phyloP scores from a whole-genome alignment of 331 rosid species.

The Erythrophleum ivorense region DNA sequence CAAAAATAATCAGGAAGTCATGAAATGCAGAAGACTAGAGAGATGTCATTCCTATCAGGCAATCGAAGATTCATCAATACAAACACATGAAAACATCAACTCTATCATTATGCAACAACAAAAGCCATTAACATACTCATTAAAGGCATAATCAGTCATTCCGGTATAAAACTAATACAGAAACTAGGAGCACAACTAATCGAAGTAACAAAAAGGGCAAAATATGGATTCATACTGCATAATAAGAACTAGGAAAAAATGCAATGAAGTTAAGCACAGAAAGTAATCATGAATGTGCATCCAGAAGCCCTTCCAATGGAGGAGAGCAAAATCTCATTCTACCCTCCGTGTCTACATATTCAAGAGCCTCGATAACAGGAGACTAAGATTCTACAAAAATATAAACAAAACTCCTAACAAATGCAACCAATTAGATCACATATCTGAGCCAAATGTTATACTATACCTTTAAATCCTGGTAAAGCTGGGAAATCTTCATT shows the following conservation, averaged over 20 bases:
- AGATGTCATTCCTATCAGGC: neutral
- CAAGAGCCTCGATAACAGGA: neutral
- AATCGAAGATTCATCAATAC: too few species aligned
- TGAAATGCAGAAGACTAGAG: neutral
- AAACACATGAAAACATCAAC: too few species aligned
- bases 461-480: neutral
- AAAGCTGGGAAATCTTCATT: conserved; percentile 14
- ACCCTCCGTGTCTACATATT: neutral
- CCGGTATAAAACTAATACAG: neutral
- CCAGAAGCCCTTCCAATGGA: neutral
- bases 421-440: neutral
- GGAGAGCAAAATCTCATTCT: neutral
- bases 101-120: neutral
- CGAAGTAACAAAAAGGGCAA: neutral
- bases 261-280: neutral
- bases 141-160: neutral
- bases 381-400: neutral
- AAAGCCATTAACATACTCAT: neutral
- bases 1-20: neutral
- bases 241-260: neutral
- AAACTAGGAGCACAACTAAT: neutral
- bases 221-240: neutral
- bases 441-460: neutral
- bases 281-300: neutral
- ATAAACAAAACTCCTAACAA: neutral